These are phyloP conservation scores for Macrophomina phaseolina DNA, from an alignment of 2,329 filamentous ascomycete species.

Conservation along the genomic window DNA sequence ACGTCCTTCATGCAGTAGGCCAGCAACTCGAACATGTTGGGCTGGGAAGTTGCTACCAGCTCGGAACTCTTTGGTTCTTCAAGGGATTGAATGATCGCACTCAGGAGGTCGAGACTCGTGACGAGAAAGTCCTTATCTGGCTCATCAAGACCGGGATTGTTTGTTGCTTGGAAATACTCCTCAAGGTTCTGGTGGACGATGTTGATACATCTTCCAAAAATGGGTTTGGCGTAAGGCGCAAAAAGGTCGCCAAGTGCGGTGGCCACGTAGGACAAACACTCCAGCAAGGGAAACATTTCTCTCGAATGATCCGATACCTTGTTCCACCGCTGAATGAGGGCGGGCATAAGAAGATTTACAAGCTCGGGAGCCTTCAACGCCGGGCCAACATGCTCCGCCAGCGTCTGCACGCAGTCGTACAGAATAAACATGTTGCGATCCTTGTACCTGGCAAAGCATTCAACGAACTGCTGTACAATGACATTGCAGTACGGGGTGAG, in stretches of 20 bases:
- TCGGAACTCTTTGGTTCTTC: conserved; percentile 74
- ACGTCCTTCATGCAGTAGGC: conserved; percentile 90
- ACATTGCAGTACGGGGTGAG: conserved; percentile 85
- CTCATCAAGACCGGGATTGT: conserved; percentile 71
- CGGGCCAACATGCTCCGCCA: conserved; percentile 88
- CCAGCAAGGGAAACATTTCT: conserved; percentile 93
- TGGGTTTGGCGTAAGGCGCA: conserved; percentile 80
- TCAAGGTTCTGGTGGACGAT: conserved; percentile 93
- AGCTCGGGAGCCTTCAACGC: conserved; percentile 80
- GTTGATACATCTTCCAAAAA: conserved; percentile 86
- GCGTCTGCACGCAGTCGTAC: conserved; percentile 96
- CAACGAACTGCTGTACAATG: conserved; percentile 90
- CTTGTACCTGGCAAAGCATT: conserved; percentile 94
- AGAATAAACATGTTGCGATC: conserved; percentile 99
- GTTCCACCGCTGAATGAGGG: conserved; percentile 86
- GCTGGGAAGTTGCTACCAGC: conserved; percentile 76
- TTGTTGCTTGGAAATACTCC: conserved; percentile 72
- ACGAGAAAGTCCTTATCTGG: conserved; percentile 98
- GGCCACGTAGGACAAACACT: conserved; percentile 93
- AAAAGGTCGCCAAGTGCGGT: conserved; percentile 84
- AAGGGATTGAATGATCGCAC: conserved; percentile 90
- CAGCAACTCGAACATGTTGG: conserved; percentile 87
- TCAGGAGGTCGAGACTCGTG: conserved; percentile 90
- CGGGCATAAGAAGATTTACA: conserved; percentile 89
- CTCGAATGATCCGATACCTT: conserved; percentile 85